Evolutionary conservation across 257 asterid species (phyloP).

Genomic region (Solanum infundibuliforme): DNA sequence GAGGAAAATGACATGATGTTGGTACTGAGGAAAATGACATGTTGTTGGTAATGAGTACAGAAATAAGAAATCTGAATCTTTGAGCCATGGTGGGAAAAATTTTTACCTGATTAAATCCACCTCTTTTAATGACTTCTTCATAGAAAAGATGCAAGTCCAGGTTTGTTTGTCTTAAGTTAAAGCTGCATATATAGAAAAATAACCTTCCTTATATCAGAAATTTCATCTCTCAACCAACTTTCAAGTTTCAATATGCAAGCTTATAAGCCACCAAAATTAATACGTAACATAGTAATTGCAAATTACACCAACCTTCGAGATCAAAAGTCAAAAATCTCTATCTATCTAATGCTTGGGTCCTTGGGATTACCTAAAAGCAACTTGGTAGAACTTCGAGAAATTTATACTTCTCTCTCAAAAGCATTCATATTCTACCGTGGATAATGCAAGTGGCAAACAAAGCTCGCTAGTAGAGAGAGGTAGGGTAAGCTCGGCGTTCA

Average conservation of each 20-base stretch:
- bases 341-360: neutral
- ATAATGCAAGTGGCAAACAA: neutral
- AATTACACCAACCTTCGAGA: neutral
- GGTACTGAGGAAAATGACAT: neutral
- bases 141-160: conserved; percentile 52
- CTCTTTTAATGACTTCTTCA: conserved; percentile 48
- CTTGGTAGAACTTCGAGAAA: neutral
- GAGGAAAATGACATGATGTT: neutral
- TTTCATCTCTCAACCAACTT: neutral
- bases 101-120: conserved; percentile 56
- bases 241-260: neutral
- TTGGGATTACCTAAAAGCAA: neutral
- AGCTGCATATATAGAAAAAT: conserved; percentile 25
- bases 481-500: neutral
- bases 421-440: neutral
- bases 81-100: neutral
- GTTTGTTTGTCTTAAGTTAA: conserved; percentile 40
- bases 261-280: neutral
- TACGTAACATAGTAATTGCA: neutral
- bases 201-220: neutral
- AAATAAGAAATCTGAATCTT: neutral
- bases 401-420: neutral
- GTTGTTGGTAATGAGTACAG: neutral
- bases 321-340: neutral
- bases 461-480: neutral